phyloP scores from a whole-genome alignment of 768 basidiomycete genomes.

The Lactarius sp. region DNA sequence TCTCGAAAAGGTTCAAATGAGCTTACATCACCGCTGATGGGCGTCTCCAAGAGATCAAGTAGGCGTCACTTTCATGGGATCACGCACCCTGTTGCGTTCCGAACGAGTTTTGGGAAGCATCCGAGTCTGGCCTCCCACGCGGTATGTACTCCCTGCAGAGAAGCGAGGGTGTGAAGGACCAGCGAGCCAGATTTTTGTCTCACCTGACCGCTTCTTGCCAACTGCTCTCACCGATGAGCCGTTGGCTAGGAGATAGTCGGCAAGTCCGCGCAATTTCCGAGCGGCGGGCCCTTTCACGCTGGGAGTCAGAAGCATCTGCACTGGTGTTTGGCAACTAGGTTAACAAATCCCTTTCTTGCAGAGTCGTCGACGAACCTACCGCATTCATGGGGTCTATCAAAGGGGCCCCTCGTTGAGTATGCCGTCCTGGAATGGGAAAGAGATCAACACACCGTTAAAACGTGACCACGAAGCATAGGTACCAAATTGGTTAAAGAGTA shows the following conservation, averaged over 20 bases:
- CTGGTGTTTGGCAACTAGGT: background rate
- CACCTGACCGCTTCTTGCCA: background rate
- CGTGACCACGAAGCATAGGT: background rate
- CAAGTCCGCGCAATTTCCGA: background rate
- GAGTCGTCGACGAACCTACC: background rate
- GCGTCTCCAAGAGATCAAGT: too few relatives aligned
- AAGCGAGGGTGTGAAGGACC: background rate
- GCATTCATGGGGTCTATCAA: conserved; percentile 4
- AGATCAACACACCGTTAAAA: background rate
- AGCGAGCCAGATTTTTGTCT: background rate
- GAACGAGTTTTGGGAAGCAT: too few relatives aligned
- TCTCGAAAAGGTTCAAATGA: background rate
- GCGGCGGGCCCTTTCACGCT: background rate
- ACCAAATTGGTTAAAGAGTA: background rate
- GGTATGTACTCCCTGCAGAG: background rate
- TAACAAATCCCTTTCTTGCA: too few relatives aligned
- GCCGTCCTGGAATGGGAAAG: background rate
- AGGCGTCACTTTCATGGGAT: too few relatives aligned
- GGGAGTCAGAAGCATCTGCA: background rate
- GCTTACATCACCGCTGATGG: too few relatives aligned
- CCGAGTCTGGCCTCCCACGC: background rate
- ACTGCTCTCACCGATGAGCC: background rate
- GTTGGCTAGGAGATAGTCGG: background rate
- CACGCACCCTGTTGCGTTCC: too few relatives aligned
- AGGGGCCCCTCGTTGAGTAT: background rate